Evolutionary conservation across 495 filamentous ascomycete species (phyloP).

Genomic region (Glonium stellatum): DNA sequence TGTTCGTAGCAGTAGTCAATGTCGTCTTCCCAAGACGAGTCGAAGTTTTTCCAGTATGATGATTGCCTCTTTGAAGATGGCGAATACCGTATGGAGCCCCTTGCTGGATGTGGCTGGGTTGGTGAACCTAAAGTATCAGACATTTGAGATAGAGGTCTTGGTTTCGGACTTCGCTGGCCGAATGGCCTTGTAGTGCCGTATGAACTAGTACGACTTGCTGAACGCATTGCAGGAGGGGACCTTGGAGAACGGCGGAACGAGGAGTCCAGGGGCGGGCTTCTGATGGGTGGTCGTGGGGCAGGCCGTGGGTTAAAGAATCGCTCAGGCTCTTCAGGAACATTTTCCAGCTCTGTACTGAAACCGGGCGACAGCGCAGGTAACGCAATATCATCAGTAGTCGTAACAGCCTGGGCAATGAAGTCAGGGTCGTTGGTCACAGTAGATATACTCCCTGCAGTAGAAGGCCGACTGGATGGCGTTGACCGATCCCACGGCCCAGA

Average conservation of each 20-base stretch:
- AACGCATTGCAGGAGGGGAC: slow-evolving; percentile 13
- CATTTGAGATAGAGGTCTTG: slow-evolving; percentile 29
- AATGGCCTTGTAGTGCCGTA: slow-evolving; percentile 13
- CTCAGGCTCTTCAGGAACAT: slow-evolving; percentile 74
- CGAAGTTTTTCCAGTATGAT: slow-evolving; percentile 35
- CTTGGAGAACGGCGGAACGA: slow-evolving; percentile 15
- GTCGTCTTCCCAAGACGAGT: slow-evolving; percentile 82
- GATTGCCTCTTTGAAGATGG: slow-evolving; percentile 16
- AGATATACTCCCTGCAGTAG: slow-evolving; percentile 6
- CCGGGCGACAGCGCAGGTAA: slow-evolving; percentile 41
- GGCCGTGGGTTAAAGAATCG: slow-evolving; percentile 20
- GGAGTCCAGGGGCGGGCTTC: slow-evolving; percentile 17
- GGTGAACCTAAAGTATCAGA: slow-evolving; percentile 29
- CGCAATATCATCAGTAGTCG: slow-evolving; percentile 45
- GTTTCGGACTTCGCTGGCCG: slow-evolving; percentile 12
- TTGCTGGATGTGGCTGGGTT: background rate
- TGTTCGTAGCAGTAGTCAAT: slow-evolving; percentile 94
- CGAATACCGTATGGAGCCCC: slow-evolving; percentile 11
- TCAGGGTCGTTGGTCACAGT: slow-evolving; percentile 20
- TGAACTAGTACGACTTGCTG: slow-evolving; percentile 14
- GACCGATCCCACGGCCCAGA: slow-evolving; percentile 19
- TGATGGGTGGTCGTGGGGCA: slow-evolving; percentile 20
- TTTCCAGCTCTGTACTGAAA: slow-evolving; percentile 47
- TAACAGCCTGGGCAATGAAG: slow-evolving; percentile 38
- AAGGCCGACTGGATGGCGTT: slow-evolving; percentile 11